Conservation (phyloP, 208 protist species). For the Angomonas desouzai region DNA sequence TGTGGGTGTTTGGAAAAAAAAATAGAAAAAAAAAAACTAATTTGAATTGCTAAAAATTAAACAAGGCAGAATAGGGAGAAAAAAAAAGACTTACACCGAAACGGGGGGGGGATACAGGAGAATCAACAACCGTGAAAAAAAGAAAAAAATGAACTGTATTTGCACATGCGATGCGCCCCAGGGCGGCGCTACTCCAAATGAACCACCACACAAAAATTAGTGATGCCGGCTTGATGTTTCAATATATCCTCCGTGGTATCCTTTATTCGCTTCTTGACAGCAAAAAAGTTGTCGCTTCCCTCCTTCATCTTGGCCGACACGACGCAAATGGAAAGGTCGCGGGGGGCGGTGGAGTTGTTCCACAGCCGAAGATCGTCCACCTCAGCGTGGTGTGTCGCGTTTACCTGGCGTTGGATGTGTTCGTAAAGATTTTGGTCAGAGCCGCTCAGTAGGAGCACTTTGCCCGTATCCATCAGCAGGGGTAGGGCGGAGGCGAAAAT, state of each 20-base stretch:
- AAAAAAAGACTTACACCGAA: conserved; percentile 19
- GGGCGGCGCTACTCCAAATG: not conserved
- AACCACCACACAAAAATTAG: not conserved
- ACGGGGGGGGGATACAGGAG: not conserved
- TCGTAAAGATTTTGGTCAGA: conserved; percentile 21
- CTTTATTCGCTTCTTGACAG: not conserved
- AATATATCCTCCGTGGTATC: not conserved
- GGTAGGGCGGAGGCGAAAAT: conserved; percentile 75
- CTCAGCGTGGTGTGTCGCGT: conserved; percentile 24
- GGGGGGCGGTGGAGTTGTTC: conserved; percentile 61
- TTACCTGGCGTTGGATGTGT: conserved; percentile 19
- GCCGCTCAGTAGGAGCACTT: conserved; percentile 48
- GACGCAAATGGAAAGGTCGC: conserved; percentile 46
- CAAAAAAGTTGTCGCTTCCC: conserved; percentile 13
- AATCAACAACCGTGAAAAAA: conserved; percentile 12
- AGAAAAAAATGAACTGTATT: conserved; percentile 5
- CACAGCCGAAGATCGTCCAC: conserved; percentile 38
- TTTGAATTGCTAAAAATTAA: conserved; percentile 5
- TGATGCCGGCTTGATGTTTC: not conserved
- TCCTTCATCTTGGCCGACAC: conserved; percentile 25
- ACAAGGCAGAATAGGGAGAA: not conserved
- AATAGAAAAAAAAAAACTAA: conserved; percentile 14
- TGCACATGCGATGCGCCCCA: conserved; percentile 2
- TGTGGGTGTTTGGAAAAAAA: no score
- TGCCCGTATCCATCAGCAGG: conserved; percentile 72